These are phyloP conservation scores for Ceratobasidium sp. DNA, from an alignment of 1,284 basidiomycete genomes.

Conservation along the genomic window DNA sequence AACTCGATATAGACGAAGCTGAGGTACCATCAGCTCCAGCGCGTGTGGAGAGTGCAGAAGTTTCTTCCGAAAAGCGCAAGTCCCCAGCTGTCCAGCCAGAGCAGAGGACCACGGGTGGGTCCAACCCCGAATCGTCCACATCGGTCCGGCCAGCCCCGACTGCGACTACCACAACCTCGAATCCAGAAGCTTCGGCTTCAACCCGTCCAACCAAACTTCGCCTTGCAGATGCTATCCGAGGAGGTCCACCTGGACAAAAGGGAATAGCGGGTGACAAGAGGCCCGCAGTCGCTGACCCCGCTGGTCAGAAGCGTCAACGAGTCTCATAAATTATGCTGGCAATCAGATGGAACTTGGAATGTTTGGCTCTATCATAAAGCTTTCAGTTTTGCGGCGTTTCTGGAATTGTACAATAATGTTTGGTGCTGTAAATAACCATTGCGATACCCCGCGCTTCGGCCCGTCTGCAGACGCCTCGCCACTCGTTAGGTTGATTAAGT, in stretches of 20 bases:
- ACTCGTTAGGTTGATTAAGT: too few relatives aligned
- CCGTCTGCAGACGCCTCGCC: too few relatives aligned
- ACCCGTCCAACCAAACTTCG: slow-evolving; percentile 11
- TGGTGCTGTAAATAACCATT: background rate
- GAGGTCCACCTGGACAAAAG: background rate
- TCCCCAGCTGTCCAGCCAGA: background rate
- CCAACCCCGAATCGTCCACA: background rate
- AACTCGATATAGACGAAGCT: slow-evolving; percentile 31
- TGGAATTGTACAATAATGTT: background rate
- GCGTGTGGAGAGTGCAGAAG: background rate
- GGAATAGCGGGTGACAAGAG: background rate
- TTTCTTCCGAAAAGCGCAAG: background rate
- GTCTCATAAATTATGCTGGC: background rate
- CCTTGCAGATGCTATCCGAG: slow-evolving; percentile 28
- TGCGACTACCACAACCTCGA: background rate
- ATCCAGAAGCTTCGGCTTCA: slow-evolving; percentile 2
- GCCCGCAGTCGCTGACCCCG: background rate
- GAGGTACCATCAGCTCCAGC: slow-evolving; percentile 8
- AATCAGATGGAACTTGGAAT: too few relatives aligned
- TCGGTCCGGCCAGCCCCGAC: background rate
- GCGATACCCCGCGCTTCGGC: background rate
- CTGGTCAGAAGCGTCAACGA: slow-evolving; percentile 24
- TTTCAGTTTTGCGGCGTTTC: background rate
- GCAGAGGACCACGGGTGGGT: background rate
- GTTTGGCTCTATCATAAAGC: too few relatives aligned